A percentile compares a stretch with the other conserved stretches of the same genome.
Conservation (phyloP, 2,329 filamentous ascomycete genomes). For the Pyricularia grisea region DNA sequence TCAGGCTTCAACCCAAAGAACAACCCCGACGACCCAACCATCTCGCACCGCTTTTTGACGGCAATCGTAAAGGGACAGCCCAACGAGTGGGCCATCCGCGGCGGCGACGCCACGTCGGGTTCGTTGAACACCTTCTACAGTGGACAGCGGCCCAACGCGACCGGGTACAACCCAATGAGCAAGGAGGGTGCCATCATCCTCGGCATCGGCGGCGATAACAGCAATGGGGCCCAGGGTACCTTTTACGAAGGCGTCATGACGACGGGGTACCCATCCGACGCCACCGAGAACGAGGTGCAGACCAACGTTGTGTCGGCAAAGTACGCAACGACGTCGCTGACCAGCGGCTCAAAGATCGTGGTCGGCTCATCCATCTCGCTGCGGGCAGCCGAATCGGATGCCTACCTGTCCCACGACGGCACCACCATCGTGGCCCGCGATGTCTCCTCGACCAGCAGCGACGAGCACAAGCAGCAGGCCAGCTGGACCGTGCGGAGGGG, state of each 20-base stretch:
- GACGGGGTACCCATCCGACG: conserved; percentile 48
- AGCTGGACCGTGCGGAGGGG: conserved; percentile 45
- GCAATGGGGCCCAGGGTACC: conserved; percentile 47
- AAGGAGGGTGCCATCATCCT: conserved; percentile 59
- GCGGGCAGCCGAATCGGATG: conserved; percentile 42
- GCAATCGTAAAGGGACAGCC: conserved; percentile 45
- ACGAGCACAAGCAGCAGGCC: conserved; percentile 37
- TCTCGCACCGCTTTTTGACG: conserved; percentile 47
- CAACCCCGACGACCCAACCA: conserved; percentile 42
- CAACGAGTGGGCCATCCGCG: conserved; percentile 50
- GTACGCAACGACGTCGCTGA: conserved; percentile 39
- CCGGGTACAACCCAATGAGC: conserved; percentile 52
- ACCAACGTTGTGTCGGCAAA: conserved; percentile 50
- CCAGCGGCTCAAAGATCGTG: conserved; percentile 34
- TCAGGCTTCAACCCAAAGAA: conserved; percentile 35
- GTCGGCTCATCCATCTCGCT: conserved; percentile 38
- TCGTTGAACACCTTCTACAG: conserved; percentile 48
- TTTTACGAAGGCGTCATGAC: conserved; percentile 61
- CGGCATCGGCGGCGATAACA: conserved; percentile 64
- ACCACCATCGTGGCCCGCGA: conserved; percentile 30
- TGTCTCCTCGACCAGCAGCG: conserved; percentile 26
- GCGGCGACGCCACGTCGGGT: conserved; percentile 44
- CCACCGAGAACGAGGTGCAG: conserved; percentile 47
- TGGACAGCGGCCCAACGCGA: conserved; percentile 39
- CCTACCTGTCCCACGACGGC: conserved; percentile 45